A percentile compares a stretch with the other conserved stretches of the same genome.
phyloP scores from a whole-genome alignment of 192 early-diverging fungal species.

The Mortierella alpina region DNA sequence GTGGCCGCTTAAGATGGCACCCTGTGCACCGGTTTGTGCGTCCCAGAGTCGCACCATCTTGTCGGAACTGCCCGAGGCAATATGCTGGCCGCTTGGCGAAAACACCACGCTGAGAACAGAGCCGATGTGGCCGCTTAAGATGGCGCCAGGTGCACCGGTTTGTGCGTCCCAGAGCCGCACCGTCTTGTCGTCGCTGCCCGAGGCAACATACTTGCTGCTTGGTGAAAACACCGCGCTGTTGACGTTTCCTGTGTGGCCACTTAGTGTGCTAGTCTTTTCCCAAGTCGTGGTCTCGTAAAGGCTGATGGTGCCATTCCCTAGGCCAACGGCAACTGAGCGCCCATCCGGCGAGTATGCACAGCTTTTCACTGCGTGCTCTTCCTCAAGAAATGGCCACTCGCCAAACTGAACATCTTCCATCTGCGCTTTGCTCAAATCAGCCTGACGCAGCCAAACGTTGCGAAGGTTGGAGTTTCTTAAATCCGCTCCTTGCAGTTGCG shows the following conservation, averaged over 20 bases:
- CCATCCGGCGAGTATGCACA: conserved; percentile 1
- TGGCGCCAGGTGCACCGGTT: too few relatives aligned
- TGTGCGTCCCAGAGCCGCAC: background rate
- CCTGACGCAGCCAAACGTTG: background rate
- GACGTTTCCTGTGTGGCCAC: too few relatives aligned
- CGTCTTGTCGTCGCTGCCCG: background rate
- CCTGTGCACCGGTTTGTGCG: too few relatives aligned
- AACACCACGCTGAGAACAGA: background rate
- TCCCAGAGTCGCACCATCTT: background rate
- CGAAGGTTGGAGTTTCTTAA: background rate
- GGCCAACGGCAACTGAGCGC: too few relatives aligned
- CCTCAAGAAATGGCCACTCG: background rate
- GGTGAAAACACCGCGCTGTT: background rate
- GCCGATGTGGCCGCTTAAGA: background rate
- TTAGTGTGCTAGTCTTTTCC: background rate
- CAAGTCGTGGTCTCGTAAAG: background rate
- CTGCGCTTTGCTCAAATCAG: background rate
- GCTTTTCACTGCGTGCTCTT: too few relatives aligned
- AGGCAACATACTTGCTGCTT: background rate
- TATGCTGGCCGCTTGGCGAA: background rate
- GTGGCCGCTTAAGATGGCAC: too few relatives aligned
- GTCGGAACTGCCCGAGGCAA: background rate
- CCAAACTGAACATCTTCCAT: background rate
- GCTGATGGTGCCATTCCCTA: background rate
- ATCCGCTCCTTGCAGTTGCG: background rate